Percentiles rank a stretch among this genome's conserved stretches.
These are phyloP conservation scores for Lolium perenne DNA, from an alignment of 176 grass and related monocot species.

Conservation along the genomic window DNA sequence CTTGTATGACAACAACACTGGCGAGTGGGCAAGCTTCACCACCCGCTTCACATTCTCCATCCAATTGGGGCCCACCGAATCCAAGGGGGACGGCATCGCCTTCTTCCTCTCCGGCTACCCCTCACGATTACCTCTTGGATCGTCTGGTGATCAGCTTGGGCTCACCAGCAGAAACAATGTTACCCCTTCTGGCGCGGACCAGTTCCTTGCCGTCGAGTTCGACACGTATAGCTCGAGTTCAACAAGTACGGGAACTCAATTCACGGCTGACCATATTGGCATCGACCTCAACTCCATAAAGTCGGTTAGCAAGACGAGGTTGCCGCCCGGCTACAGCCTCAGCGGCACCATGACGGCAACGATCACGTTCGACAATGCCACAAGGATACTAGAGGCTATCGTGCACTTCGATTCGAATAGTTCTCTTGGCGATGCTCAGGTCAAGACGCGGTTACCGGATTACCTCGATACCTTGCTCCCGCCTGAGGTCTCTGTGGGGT, in stretches of 20 bases:
- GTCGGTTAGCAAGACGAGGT: neutral
- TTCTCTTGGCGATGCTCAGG: too few relatives aligned
- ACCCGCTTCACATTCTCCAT: neutral
- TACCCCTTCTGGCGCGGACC: neutral
- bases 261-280: neutral
- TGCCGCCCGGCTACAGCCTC: neutral
- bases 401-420: neutral
- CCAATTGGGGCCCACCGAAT: neutral
- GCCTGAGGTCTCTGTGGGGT: neutral
- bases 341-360: neutral
- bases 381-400: neutral
- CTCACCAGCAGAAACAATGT: neutral
- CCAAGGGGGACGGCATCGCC: neutral
- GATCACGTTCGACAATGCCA: neutral
- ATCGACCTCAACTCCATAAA: neutral
- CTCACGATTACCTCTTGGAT: neutral
- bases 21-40: neutral
- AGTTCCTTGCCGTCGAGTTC: neutral
- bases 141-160: neutral
- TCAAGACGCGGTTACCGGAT: neutral
- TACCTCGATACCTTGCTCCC: neutral
- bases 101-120: neutral
- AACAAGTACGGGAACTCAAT: neutral
- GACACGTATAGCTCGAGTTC: neutral
- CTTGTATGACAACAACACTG: neutral